Evolutionary conservation across 2,329 filamentous ascomycete species (phyloP).

Genomic region (Amauroascus verrucosus): DNA sequence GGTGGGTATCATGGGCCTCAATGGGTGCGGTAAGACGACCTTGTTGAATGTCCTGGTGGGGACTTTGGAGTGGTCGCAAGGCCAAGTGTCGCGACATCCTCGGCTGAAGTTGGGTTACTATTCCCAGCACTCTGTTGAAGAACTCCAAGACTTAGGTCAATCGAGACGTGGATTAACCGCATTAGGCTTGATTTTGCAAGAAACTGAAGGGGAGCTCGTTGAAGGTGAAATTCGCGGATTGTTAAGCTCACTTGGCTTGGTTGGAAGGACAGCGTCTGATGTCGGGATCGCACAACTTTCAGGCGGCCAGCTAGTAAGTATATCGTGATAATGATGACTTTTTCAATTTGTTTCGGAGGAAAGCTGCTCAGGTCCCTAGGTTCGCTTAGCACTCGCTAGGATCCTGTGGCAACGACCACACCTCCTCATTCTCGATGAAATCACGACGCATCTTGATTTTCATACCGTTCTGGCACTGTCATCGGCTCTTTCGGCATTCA

Average conservation of each 20-base stretch:
- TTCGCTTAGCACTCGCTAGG: slow-evolving; percentile 55
- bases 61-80: slow-evolving; percentile 47
- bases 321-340: not conserved
- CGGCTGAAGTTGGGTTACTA: slow-evolving; percentile 64
- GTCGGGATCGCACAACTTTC: slow-evolving; percentile 63
- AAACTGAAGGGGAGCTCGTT: slow-evolving; percentile 43
- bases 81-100: slow-evolving; percentile 56
- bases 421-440: slow-evolving; percentile 65
- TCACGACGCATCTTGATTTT: slow-evolving; percentile 76
- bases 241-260: slow-evolving; percentile 58
- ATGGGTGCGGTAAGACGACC: slow-evolving; percentile 74
- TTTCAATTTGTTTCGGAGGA: not conserved
- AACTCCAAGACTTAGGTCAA: slow-evolving; percentile 48
- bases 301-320: slow-evolving; percentile 62
- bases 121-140: slow-evolving; percentile 67
- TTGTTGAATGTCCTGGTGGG: slow-evolving; percentile 61
- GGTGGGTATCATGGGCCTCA: slow-evolving; percentile 65
- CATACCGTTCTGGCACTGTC: slow-evolving; percentile 66
- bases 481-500: slow-evolving; percentile 55
- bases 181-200: slow-evolving; percentile 50
- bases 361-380: slow-evolving; percentile 22
- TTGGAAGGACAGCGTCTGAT: slow-evolving; percentile 60
- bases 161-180: slow-evolving; percentile 51
- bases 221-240: slow-evolving; percentile 61
- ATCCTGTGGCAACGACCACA: slow-evolving; percentile 61